phyloP scores from a whole-genome alignment of 495 filamentous ascomycete genomes.

The Penicillium egyptiacum region DNA sequence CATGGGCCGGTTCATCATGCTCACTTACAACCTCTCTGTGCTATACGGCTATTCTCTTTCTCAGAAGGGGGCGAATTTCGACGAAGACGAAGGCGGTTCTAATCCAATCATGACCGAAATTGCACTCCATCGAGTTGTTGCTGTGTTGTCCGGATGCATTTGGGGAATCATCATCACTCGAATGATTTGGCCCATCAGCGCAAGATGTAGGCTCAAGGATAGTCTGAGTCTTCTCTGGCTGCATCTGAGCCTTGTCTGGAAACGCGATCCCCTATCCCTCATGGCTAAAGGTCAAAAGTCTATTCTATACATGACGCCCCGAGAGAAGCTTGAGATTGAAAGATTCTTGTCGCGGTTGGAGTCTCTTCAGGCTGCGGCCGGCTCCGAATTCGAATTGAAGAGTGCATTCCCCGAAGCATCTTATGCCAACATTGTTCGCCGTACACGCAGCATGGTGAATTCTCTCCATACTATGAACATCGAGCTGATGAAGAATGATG shows the following conservation, averaged over 20 bases:
- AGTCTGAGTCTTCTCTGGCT: slow-evolving; percentile 85
- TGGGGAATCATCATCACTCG: slow-evolving; percentile 93
- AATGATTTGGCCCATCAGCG: slow-evolving; percentile 89
- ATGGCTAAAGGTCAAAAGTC: slow-evolving; percentile 55
- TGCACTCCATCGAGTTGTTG: slow-evolving; percentile 82
- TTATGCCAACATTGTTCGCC: slow-evolving; percentile 70
- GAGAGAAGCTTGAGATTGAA: slow-evolving; percentile 73
- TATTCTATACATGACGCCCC: slow-evolving; percentile 72
- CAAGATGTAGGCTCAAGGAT: slow-evolving; percentile 79
- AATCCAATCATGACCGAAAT: slow-evolving; percentile 85
- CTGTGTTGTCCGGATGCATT: slow-evolving; percentile 81
- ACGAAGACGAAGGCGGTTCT: slow-evolving; percentile 79
- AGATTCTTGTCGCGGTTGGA: slow-evolving; percentile 65
- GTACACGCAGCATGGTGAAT: slow-evolving; percentile 81
- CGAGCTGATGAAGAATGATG: slow-evolving; percentile 77
- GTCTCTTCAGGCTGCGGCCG: slow-evolving; percentile 67
- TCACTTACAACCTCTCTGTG: slow-evolving; percentile 96
- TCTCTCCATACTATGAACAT: slow-evolving; percentile 95
- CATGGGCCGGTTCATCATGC: slow-evolving; percentile 86
- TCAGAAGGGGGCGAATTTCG: slow-evolving; percentile 66
- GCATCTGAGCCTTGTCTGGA: slow-evolving; percentile 94
- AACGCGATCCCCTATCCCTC: slow-evolving; percentile 81
- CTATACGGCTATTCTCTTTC: slow-evolving; percentile 91
- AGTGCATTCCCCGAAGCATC: slow-evolving; percentile 75
- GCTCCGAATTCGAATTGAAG: slow-evolving; percentile 77